Evolutionary conservation across 306 rosid genomes (phyloP).

Genomic region (Trichosanthes cucumerina): DNA sequence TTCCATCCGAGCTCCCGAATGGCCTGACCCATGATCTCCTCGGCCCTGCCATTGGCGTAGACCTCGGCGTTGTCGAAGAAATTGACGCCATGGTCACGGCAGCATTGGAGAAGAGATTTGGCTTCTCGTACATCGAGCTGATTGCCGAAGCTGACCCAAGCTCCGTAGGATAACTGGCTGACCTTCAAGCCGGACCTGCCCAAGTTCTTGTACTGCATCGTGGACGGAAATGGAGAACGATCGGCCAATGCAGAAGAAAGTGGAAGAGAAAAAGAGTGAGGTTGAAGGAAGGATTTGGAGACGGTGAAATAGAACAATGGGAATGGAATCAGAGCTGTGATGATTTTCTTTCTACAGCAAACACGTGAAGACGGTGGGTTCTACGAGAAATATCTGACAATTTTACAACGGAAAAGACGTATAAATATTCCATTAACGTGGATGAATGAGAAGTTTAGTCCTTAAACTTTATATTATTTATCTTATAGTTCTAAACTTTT

Average conservation of each 20-base stretch:
- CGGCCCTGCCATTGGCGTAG: constrained; percentile 92
- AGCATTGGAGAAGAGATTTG: constrained; percentile 74
- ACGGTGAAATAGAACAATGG: neutral
- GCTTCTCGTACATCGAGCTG: constrained; percentile 97
- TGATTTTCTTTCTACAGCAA: neutral
- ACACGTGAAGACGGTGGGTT: neutral
- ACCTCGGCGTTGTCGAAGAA: constrained; percentile 99
- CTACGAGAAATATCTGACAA: neutral
- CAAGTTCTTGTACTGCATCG: constrained; percentile 82
- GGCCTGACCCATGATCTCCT: constrained; percentile 99
- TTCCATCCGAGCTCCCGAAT: constrained; percentile 86
- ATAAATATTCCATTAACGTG: too few species aligned
- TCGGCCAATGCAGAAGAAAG: neutral
- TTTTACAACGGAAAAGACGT: too few species aligned
- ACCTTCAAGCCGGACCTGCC: constrained; percentile 86
- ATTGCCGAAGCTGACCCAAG: constrained; percentile 97
- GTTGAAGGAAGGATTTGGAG: neutral
- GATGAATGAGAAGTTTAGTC: too few species aligned
- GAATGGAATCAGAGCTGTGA: neutral
- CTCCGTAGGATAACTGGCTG: constrained; percentile 84
- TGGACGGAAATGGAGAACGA: neutral
- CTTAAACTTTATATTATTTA: too few species aligned
- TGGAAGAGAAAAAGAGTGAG: neutral
- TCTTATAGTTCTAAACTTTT: too few species aligned
- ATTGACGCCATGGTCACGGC: constrained; percentile 89